Evolutionary conservation across 169 alveolate genomes (phyloP), one percentile per base, ranked within the genome.

Genomic region (Plasmodium gaboni): DNA sequence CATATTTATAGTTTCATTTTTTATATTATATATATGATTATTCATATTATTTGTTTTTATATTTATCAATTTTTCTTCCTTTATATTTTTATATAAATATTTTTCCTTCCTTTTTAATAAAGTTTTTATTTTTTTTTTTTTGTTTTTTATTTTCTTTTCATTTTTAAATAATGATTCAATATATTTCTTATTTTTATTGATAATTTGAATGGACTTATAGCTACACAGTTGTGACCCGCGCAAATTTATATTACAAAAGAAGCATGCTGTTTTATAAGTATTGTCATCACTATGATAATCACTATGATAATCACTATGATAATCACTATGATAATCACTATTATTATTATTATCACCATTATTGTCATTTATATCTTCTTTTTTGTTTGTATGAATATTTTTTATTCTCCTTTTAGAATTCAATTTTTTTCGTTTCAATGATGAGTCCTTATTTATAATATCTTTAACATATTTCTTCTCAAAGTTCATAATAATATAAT

Each of bases 201-300:
- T 67, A 9, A 67, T 59, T 32, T 78, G 28, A 44, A 78, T 65
- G 48, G 71, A 64, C 19, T 78, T 57, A 50, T 78, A 78, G 38
- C 89, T 38, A 22, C 44, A 64, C 13, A 78, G 55, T 28, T 44
- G 17, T 0, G 9, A 6, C 10, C 78, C 42, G 42, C 53, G 4
- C 15, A 78, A n/a, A 46, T 65, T 53, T 5, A 78, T 50, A n/a
- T 59, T 63, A 50, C 89, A 78, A 46, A 78, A 78, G 44, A 78
- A 65, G 15, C 89, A 78, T 10, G 72, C 9, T 5, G 10, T 15
- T 7, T 61, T 61, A 61, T 5, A 15, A 12, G 19, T 6, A 28
- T 19, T 19, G 10, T 13, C 68, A 44, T 51, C 17, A 9, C 12
- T 4, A 0, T 1, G 10, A 2, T 19, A n/a, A n/a, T 44, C 8